These are phyloP conservation scores for Phytomonas serpens DNA, from an alignment of 208 protist species.

Conservation along the genomic window DNA sequence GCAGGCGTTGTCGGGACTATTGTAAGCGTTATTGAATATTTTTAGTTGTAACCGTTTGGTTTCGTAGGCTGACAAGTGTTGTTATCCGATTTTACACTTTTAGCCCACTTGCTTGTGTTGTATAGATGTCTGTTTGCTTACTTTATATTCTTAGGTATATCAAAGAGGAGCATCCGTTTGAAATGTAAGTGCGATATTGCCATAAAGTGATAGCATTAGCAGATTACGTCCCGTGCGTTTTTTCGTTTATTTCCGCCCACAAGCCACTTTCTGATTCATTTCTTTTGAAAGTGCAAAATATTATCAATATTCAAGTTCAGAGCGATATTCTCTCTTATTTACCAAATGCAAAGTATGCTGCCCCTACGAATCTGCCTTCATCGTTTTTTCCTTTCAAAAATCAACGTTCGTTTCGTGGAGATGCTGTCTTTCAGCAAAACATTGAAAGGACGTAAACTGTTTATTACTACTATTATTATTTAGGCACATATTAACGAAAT, in stretches of 20 bases:
- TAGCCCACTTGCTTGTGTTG: background rate
- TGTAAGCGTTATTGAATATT: slow-evolving; percentile 23
- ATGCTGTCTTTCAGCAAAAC: no score
- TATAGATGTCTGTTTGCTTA: slow-evolving; percentile 9
- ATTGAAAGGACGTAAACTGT: no score
- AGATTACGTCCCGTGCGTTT: slow-evolving; percentile 4
- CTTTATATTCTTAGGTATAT: background rate
- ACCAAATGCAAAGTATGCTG: no score
- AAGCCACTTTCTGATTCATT: background rate
- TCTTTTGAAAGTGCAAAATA: no score
- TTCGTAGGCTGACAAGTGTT: slow-evolving; percentile 15
- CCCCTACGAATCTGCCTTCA: no score
- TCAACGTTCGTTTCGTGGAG: no score
- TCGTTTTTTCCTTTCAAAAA: no score
- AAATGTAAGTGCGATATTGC: background rate
- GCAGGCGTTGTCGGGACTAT: slow-evolving; percentile 32
- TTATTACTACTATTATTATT: no score
- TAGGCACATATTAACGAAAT: no score
- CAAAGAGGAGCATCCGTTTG: background rate
- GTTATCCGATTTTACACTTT: background rate
- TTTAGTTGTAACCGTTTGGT: background rate
- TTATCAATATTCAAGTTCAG: no score
- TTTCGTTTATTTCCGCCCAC: slow-evolving; percentile 9
- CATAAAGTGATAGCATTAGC: background rate
- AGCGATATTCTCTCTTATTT: no score